phyloP scores from a whole-genome alignment of 768 basidiomycete genomes.

The Paxillus ammoniavirescens region DNA sequence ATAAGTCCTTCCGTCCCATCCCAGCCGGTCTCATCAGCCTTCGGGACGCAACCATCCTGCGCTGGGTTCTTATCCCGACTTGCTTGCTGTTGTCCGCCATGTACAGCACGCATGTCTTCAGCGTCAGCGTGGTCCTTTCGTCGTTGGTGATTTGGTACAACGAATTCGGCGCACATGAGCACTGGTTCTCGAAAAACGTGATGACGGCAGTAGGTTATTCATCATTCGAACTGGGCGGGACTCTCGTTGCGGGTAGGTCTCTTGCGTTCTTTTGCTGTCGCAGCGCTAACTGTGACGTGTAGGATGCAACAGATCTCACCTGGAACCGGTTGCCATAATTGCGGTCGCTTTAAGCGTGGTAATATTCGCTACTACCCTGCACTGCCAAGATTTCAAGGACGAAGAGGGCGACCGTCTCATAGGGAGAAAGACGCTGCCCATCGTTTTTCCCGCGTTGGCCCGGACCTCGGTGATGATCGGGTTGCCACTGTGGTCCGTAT shows the following conservation, averaged over 20 bases:
- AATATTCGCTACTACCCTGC: constrained; percentile 37
- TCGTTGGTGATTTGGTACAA: constrained; percentile 38
- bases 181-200: constrained; percentile 36
- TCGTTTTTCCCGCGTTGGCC: constrained; percentile 36
- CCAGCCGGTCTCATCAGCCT: constrained; percentile 43
- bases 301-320: constrained; percentile 23
- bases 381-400: constrained; percentile 39
- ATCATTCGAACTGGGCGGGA: constrained; percentile 38
- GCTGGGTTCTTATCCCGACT: constrained; percentile 34
- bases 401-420: constrained; percentile 39
- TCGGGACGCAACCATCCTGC: constrained; percentile 34
- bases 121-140: constrained; percentile 29
- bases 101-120: constrained; percentile 31
- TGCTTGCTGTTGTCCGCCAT: constrained; percentile 37
- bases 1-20: constrained; percentile 46
- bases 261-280: neutral
- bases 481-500: constrained; percentile 31
- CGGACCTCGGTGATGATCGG: constrained; percentile 26
- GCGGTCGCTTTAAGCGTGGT: constrained; percentile 31
- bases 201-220: constrained; percentile 38
- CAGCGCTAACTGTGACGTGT: constrained; percentile 4
- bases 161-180: constrained; percentile 27
- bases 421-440: constrained; percentile 43
- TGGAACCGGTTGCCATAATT: constrained; percentile 26
- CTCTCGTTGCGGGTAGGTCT: constrained; percentile 34